Conservation (phyloP, 257 asterid genomes). For the Solanum lignicaule region DNA sequence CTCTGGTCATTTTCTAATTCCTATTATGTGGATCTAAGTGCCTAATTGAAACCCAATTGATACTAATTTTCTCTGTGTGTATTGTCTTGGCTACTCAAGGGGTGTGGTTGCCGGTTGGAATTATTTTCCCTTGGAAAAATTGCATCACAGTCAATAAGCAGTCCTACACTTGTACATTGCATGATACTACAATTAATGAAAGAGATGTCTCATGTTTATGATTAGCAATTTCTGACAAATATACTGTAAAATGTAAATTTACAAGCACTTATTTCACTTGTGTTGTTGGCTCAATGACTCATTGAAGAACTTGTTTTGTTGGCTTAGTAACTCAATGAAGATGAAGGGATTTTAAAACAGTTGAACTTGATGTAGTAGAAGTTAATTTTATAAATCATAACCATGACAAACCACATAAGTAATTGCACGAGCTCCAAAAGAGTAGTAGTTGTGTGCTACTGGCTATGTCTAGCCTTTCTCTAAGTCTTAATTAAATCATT, state of each 20-base stretch:
- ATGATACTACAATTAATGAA: background rate
- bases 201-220: background rate
- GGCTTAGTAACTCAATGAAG: background rate
- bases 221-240: background rate
- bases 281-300: too few relatives aligned
- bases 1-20: too few relatives aligned
- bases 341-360: too few relatives aligned
- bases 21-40: too few relatives aligned
- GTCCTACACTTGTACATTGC: background rate
- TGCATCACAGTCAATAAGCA: background rate
- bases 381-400: background rate
- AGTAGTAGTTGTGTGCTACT: background rate
- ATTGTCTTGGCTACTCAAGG: too few relatives aligned
- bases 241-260: background rate
- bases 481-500: slow-evolving; percentile 32
- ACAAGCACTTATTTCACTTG: background rate
- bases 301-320: background rate
- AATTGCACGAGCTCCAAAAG: background rate
- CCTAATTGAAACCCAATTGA: too few relatives aligned
- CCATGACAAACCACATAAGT: background rate
- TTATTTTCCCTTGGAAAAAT: too few relatives aligned
- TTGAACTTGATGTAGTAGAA: background rate
- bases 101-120: too few relatives aligned
- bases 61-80: too few relatives aligned
- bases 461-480: slow-evolving; percentile 34